Conservation (phyloP, 1,139 yeast species). For the Blastobotrys apis region DNA sequence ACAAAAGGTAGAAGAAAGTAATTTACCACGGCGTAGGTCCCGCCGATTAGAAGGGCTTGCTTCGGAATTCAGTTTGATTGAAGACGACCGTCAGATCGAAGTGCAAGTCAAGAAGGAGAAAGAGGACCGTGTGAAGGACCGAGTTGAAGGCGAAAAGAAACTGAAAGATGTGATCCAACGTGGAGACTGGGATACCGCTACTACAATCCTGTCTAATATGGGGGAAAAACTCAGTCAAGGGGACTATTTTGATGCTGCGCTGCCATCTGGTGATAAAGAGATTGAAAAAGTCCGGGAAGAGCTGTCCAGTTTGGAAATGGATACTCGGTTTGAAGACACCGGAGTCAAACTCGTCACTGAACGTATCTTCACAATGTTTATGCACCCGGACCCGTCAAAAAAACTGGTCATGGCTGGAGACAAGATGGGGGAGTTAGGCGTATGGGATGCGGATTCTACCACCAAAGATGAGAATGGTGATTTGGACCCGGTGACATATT, state of each 20-base stretch:
- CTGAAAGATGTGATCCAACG: constrained; percentile 33
- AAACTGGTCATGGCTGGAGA: constrained; percentile 81
- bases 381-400: constrained; percentile 67
- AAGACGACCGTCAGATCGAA: constrained; percentile 21
- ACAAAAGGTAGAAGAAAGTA: constrained; percentile 10
- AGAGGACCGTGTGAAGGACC: constrained; percentile 22
- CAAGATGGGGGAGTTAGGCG: constrained; percentile 74
- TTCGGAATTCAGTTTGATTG: constrained; percentile 27
- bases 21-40: constrained; percentile 32
- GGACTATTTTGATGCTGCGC: constrained; percentile 59
- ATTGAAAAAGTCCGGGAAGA: constrained; percentile 41
- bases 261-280: constrained; percentile 16
- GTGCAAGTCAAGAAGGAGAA: constrained; percentile 36
- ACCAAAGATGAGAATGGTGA: constrained; percentile 39
- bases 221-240: constrained; percentile 67
- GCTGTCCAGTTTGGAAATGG: constrained; percentile 48
- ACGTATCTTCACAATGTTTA: constrained; percentile 65
- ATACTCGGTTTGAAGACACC: constrained; percentile 58
- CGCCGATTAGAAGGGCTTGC: constrained; percentile 35
- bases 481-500: constrained; percentile 53
- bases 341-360: constrained; percentile 69
- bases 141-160: constrained; percentile 35
- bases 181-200: constrained; percentile 33
- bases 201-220: constrained; percentile 32
- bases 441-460: constrained; percentile 69